Evolutionary conservation across 1,284 basidiomycete genomes (phyloP).

Genomic region (Apiotrichum veenhuisii): DNA sequence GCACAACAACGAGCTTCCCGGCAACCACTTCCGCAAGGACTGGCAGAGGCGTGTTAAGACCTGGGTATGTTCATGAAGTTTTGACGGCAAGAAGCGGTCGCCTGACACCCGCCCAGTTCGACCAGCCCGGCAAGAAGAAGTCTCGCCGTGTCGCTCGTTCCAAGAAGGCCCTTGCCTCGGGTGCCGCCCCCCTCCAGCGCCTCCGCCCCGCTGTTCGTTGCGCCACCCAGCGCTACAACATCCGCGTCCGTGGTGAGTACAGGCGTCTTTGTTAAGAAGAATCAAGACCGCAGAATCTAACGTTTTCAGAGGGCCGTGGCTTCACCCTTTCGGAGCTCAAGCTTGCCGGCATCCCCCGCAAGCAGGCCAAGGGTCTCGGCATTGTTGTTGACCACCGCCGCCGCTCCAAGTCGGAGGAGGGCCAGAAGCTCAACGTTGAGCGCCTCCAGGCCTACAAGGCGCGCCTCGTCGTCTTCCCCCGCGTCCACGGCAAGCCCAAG

Average conservation of each 20-base stretch:
- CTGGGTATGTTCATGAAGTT: conserved; percentile 30
- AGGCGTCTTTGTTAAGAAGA: too few relatives aligned
- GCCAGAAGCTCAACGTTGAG: conserved; percentile 92
- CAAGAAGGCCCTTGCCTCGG: conserved; percentile 84
- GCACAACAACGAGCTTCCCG: conserved; percentile 65
- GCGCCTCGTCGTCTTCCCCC: conserved; percentile 79
- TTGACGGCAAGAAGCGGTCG: too few relatives aligned
- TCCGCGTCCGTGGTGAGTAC: conserved; percentile 71
- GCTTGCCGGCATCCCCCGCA: conserved; percentile 91
- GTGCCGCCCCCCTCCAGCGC: conserved; percentile 84
- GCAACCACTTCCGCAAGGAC: conserved; percentile 98
- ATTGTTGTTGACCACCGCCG: conserved; percentile 97
- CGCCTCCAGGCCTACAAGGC: conserved; percentile 91
- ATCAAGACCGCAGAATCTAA: neutral
- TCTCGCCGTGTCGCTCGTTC: conserved; percentile 90
- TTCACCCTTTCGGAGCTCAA: conserved; percentile 96
- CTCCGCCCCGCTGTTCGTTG: conserved; percentile 97
- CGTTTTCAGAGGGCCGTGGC: conserved; percentile 72
- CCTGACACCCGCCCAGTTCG: conserved; percentile 76
- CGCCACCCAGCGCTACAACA: conserved; percentile 98
- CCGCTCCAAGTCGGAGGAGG: conserved; percentile 96
- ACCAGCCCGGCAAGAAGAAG: conserved; percentile 98
- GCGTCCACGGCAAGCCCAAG: conserved; percentile 93
- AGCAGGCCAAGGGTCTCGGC: conserved; percentile 88
- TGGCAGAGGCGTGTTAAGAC: conserved; percentile 59